Evolutionary conservation across 805 yeast species (phyloP).

Genomic region (Ogataea angusta): DNA sequence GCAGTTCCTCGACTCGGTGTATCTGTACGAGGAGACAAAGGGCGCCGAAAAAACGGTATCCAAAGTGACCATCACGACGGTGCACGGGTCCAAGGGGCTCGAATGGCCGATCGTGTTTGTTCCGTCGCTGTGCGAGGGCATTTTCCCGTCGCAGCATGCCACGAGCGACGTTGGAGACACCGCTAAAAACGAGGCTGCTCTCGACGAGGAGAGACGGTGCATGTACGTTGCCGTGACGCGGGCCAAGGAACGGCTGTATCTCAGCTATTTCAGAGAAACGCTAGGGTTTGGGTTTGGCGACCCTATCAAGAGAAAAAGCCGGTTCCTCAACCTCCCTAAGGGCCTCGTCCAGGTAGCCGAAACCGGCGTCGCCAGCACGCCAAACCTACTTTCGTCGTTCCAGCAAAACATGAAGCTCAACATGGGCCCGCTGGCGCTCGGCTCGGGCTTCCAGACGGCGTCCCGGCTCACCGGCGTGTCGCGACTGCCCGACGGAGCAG

Average conservation of each 20-base stretch:
- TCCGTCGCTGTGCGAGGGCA: conserved; percentile 65
- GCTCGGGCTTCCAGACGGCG: conserved; percentile 1
- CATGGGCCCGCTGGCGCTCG: background rate
- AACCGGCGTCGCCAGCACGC: background rate
- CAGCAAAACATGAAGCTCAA: background rate
- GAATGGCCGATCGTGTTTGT: conserved; percentile 94
- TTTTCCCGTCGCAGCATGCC: conserved; percentile 58
- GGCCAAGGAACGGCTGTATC: conserved; percentile 47
- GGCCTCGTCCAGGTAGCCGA: conserved; percentile 3
- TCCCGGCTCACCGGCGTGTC: background rate
- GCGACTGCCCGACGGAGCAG: background rate
- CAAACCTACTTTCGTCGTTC: background rate
- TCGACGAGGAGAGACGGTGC: conserved; percentile 72
- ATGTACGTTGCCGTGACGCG: conserved; percentile 88
- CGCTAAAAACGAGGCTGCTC: conserved; percentile 34
- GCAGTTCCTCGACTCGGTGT: conserved; percentile 32
- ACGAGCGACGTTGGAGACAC: conserved; percentile 41
- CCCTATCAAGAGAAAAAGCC: conserved; percentile 7
- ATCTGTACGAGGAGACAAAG: conserved; percentile 28
- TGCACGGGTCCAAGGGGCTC: conserved; percentile 89
- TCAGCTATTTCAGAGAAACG: conserved; percentile 24
- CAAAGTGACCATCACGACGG: conserved; percentile 58
- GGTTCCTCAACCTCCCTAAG: conserved; percentile 11
- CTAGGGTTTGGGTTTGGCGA: conserved; percentile 17
- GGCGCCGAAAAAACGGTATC: conserved; percentile 12